Percentiles rank a stretch among this genome's conserved stretches.
phyloP scores from a whole-genome alignment of 1,284 basidiomycete genomes.

The Omphalotus olearius region DNA sequence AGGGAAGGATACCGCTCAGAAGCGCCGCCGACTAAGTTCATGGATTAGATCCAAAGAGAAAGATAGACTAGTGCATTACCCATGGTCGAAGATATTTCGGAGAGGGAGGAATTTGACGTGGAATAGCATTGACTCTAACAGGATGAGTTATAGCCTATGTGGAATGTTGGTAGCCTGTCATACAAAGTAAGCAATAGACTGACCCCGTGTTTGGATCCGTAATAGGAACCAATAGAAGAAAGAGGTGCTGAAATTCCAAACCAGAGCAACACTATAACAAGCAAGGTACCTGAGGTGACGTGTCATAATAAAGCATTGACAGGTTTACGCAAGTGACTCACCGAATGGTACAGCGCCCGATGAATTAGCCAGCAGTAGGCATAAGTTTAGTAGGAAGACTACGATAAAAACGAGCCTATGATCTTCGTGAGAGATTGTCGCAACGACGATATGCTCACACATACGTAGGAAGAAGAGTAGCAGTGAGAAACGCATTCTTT shows the following conservation, averaged over 20 bases:
- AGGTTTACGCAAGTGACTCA: constrained; percentile 24
- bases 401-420: constrained; percentile 72
- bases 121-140: constrained; percentile 89
- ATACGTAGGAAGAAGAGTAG: constrained; percentile 84
- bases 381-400: constrained; percentile 84
- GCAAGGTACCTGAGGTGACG: constrained; percentile 65
- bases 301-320: not conserved
- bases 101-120: constrained; percentile 82
- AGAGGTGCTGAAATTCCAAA: constrained; percentile 91
- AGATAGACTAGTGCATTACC: constrained; percentile 38
- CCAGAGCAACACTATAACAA: constrained; percentile 90
- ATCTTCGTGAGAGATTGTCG: constrained; percentile 9
- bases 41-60: constrained; percentile 7
- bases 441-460: constrained; percentile 21
- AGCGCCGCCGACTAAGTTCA: constrained; percentile 61
- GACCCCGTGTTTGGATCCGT: constrained; percentile 87
- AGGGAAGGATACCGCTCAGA: constrained; percentile 89
- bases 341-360: constrained; percentile 97
- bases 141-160: constrained; percentile 69
- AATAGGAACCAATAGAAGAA: constrained; percentile 69
- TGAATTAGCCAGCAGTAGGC: constrained; percentile 81
- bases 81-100: constrained; percentile 82
- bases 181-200: constrained; percentile 22
- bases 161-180: constrained; percentile 11
- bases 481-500: constrained; percentile 85